These are phyloP conservation scores for Stagonosporopsis vannaccii DNA, from an alignment of 2,329 filamentous ascomycete genomes.

Conservation along the genomic window DNA sequence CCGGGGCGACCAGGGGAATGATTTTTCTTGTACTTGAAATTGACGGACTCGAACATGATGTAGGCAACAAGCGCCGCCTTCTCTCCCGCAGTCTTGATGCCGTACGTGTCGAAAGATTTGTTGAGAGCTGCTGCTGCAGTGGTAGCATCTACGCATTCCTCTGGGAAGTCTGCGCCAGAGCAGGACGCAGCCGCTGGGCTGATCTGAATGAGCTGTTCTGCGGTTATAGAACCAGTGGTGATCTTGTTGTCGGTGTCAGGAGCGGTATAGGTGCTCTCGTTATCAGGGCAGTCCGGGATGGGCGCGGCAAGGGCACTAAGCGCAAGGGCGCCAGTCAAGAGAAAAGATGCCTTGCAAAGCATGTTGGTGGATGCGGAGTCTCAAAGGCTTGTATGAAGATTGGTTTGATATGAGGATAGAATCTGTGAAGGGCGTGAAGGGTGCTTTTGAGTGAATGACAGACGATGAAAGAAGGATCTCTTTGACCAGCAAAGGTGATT, in stretches of 20 bases:
- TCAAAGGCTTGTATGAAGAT: background rate
- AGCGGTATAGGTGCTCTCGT: slow-evolving; percentile 1
- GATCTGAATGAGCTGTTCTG: slow-evolving; percentile 57
- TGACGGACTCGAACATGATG: slow-evolving; percentile 73
- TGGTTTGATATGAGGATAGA: background rate
- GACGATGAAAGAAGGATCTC: slow-evolving; percentile 11
- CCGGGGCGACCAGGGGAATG: slow-evolving; percentile 67
- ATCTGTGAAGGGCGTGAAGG: background rate
- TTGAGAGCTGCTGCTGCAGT: slow-evolving; percentile 66
- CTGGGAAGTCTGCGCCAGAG: slow-evolving; percentile 52
- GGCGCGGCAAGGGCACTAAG: slow-evolving; percentile 50
- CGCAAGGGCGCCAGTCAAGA: slow-evolving; percentile 35
- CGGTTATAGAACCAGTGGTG: slow-evolving; percentile 26
- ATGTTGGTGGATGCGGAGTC: slow-evolving; percentile 26
- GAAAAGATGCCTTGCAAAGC: slow-evolving; percentile 32
- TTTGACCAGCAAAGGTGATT: slow-evolving; percentile 22
- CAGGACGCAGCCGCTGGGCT: slow-evolving; percentile 66
- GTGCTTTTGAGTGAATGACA: slow-evolving; percentile 14
- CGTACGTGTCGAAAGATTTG: slow-evolving; percentile 64
- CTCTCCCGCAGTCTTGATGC: slow-evolving; percentile 62
- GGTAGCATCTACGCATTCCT: slow-evolving; percentile 66
- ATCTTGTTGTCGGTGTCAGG: slow-evolving; percentile 9
- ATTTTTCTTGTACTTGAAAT: slow-evolving; percentile 77
- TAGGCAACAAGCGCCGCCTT: slow-evolving; percentile 75
- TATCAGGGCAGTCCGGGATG: slow-evolving; percentile 16